Conservation (phyloP, 495 filamentous ascomycete genomes). For the Hypoxylon fragiforme region DNA sequence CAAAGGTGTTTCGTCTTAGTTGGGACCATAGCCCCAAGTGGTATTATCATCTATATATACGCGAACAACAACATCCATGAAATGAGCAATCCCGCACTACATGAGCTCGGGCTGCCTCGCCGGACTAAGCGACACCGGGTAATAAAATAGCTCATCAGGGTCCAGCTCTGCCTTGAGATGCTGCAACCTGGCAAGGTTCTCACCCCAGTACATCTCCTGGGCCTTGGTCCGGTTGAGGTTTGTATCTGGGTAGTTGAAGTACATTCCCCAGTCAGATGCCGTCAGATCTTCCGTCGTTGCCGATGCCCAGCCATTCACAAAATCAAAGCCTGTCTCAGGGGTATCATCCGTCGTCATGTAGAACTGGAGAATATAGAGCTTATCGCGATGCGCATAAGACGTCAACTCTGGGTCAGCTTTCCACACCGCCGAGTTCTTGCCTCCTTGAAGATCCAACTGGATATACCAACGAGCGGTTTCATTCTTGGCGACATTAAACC, state of each 20-base stretch:
- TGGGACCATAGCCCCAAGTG: no score
- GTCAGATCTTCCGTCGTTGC: conserved; percentile 37
- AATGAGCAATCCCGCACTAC: conserved; percentile 9
- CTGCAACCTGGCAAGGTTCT: conserved; percentile 55
- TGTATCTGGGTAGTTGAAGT: conserved; percentile 52
- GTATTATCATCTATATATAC: conserved; percentile 24
- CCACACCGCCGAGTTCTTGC: conserved; percentile 47
- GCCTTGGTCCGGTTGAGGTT: conserved; percentile 42
- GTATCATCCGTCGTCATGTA: conserved; percentile 41
- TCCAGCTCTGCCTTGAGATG: conserved; percentile 59
- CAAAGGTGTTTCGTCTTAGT: no score
- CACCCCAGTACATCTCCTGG: conserved; percentile 54
- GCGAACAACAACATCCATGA: not conserved
- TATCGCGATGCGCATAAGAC: conserved; percentile 48
- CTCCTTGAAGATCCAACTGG: conserved; percentile 50
- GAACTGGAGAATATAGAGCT: conserved; percentile 48
- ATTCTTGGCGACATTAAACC: conserved; percentile 43
- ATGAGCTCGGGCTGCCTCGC: conserved; percentile 18
- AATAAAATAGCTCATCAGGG: conserved; percentile 63
- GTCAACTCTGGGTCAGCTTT: conserved; percentile 33
- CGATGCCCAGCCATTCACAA: conserved; percentile 47
- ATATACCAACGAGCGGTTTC: conserved; percentile 47
- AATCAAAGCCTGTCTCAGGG: conserved; percentile 39
- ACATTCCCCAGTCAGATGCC: conserved; percentile 47
- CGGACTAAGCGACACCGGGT: conserved; percentile 59